phyloP scores from a whole-genome alignment of 306 rosid genomes.

The Trifolium repens region DNA sequence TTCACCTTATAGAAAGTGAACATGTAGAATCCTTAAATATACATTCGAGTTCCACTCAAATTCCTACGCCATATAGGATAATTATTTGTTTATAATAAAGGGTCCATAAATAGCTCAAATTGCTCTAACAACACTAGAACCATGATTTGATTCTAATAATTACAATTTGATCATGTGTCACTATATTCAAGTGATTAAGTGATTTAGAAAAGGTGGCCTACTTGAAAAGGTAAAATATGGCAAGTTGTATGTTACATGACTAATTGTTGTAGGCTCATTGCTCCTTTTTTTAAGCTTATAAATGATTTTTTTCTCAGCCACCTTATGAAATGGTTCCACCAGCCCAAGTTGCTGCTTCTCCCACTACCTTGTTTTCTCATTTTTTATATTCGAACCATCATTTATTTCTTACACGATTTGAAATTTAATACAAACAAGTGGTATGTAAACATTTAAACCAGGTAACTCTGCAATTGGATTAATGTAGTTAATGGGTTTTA shows the following conservation, averaged over 20 bases:
- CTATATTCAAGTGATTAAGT: conserved; percentile 35
- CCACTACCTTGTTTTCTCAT: conserved; percentile 48
- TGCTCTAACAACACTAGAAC: conserved; percentile 5
- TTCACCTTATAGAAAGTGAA: too few species aligned
- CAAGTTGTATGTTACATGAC: conserved; percentile 41
- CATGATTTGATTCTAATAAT: conserved; percentile 28
- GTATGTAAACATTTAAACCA: too few species aligned
- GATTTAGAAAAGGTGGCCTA: conserved; percentile 42
- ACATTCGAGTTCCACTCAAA: not conserved
- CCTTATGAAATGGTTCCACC: conserved; percentile 43
- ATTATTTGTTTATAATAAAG: not conserved
- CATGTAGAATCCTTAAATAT: too few species aligned
- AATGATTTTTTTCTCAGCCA: conserved; percentile 35
- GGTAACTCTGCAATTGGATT: too few species aligned
- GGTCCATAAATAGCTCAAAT: not conserved
- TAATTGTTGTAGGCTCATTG: conserved; percentile 43
- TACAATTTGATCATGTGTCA: not conserved
- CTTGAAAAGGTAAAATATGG: conserved; percentile 41
- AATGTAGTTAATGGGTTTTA: too few species aligned
- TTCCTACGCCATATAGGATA: not conserved
- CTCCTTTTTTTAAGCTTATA: conserved; percentile 1
- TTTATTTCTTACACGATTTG: not conserved
- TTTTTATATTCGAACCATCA: conserved; percentile 36
- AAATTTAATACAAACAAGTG: too few species aligned
- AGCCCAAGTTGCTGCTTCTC: conserved; percentile 41